A percentile compares a stretch with the other conserved stretches of the same genome.
Evolutionary conservation across 257 asterid genomes (phyloP).

Genomic region (Solanum gracilifrons): DNA sequence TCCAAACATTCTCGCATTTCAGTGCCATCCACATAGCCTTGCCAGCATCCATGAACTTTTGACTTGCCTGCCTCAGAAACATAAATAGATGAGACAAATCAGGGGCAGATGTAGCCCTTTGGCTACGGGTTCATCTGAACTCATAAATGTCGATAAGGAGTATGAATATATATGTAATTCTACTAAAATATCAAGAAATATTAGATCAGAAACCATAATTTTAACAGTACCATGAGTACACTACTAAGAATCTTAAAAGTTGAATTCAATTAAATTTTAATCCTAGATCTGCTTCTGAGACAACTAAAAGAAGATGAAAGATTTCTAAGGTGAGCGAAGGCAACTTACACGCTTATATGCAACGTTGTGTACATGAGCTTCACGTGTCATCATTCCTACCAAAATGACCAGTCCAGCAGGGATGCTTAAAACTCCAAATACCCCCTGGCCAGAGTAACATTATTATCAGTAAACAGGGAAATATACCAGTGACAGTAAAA

Average conservation of each 20-base stretch:
- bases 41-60: conserved; percentile 35
- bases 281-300: not conserved
- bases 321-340: not conserved
- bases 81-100: not conserved
- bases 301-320: not conserved
- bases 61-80: conserved; percentile 18
- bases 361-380: conserved; percentile 13
- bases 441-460: conserved; percentile 27
- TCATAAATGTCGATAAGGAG: not conserved
- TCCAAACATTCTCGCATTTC: conserved; percentile 47
- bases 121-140: not conserved
- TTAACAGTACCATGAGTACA: not conserved
- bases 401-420: conserved; percentile 46
- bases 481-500: not conserved
- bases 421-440: conserved; percentile 48
- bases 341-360: not conserved
- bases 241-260: not conserved
- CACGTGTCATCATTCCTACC: conserved; percentile 44
- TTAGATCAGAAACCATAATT: not conserved
- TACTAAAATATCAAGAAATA: not conserved
- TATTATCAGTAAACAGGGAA: not conserved
- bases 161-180: not conserved
- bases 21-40: conserved; percentile 44
- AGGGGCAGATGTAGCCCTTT: not conserved
- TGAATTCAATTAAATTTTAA: not conserved